A percentile compares a stretch with the other conserved stretches of the same genome.
Conservation (phyloP, 176 grass and related monocot species). For the Neostapfia colusana region DNA sequence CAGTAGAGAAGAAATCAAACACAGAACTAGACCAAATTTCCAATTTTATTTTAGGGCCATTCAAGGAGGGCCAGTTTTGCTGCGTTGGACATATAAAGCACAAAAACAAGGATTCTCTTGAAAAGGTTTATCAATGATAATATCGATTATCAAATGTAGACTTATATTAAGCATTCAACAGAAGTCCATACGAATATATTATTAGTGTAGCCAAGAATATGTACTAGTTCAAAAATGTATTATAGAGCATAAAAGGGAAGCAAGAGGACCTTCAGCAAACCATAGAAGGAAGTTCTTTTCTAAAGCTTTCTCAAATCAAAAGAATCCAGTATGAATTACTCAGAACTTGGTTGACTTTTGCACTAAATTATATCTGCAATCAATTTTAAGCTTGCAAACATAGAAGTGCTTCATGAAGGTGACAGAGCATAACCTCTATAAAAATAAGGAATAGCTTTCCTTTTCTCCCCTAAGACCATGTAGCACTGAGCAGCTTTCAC, state of each 20-base stretch:
- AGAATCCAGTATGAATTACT: not conserved
- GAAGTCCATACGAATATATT: not conserved
- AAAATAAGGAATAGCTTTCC: slow-evolving; percentile 72
- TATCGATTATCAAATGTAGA: not conserved
- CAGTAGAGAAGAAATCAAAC: not conserved
- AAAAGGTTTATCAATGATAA: slow-evolving; percentile 10
- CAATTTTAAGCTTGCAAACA: slow-evolving; percentile 20
- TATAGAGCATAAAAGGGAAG: not conserved
- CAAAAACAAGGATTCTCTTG: not conserved
- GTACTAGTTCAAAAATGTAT: not conserved
- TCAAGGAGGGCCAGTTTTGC: not conserved
- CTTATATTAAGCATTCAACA: no score
- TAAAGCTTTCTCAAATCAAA: slow-evolving; percentile 15
- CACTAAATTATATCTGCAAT: not conserved
- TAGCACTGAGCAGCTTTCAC: slow-evolving; percentile 83
- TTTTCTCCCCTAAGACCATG: slow-evolving; percentile 58
- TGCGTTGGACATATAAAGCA: not conserved
- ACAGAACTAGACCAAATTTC: not conserved
- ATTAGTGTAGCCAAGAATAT: not conserved
- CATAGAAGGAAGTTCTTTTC: not conserved
- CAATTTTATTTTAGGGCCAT: not conserved
- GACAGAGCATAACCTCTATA: slow-evolving; percentile 68
- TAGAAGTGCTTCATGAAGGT: slow-evolving; percentile 14
- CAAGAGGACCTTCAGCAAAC: not conserved
- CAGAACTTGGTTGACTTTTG: not conserved